Base-by-base conservation (phyloP, 2,329 filamentous ascomycete genomes). In the Xylaria sp. region DNA sequence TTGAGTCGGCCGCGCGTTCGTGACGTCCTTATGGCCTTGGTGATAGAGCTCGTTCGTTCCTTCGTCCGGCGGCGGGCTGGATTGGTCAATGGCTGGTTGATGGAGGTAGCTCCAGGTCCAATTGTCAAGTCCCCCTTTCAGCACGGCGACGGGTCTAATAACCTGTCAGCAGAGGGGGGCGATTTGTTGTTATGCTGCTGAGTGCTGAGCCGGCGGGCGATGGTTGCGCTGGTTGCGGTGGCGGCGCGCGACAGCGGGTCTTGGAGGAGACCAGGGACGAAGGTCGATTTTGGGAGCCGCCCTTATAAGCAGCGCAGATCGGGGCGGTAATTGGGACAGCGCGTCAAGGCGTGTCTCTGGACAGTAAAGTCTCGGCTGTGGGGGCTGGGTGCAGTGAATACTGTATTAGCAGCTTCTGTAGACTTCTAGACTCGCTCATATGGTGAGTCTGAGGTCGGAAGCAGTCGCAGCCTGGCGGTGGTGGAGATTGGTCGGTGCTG, bases 91-190 rank as follows among this genome's bases (percentile, higher is more conserved):
- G 39, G n/a, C 3, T 8, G 13, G 20, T 39, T 54, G 31, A 54
- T 51, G 57, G 55, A 25, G 6, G 18, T 46, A 31, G 6, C 20
- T 54, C n/a, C n/a, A 28, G 25, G 55, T 48, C 41, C 46, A 51
- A 33, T 56, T 41, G 49, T 15, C 20, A 61, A 20, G 33, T 12
- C 15, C 31, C 41, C 58, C 56, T 54, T 57, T 74, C 69, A 64
- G 70, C 70, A 66, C 67, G 61, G 72, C 69, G 66, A 69, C 71
- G 56, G 74, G 77, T 78, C 76, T 78, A 78, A 76, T 78, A 79
- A 78, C 77, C 77, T 72, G 71, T 65, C 65, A 72, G 62, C 64
- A 65, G 60, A 64, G 70, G 66, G 70, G 64, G 31, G 28, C 33
- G 36, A 51, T n/a, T 55, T 36, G 12, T 41, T 25, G 39, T n/a